These are phyloP conservation scores for Dendryphion nanum DNA, from an alignment of 2,329 filamentous ascomycete genomes.

Conservation along the genomic window DNA sequence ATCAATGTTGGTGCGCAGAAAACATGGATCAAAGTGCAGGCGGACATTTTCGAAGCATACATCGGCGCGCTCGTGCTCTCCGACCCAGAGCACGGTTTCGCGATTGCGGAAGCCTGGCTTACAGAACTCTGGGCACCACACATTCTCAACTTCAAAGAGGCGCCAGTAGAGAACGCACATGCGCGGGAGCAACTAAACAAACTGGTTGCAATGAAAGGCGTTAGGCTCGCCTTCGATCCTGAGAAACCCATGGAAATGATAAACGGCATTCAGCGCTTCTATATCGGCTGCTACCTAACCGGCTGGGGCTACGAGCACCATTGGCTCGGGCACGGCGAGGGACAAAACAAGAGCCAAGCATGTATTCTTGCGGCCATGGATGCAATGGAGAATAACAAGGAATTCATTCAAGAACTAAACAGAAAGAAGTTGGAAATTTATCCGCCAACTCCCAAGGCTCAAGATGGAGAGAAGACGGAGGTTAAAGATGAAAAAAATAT, in stretches of 20 bases:
- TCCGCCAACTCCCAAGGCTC: slow-evolving; percentile 1
- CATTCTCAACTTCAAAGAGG: slow-evolving; percentile 27
- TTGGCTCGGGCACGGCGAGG: slow-evolving; percentile 63
- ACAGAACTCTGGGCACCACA: slow-evolving; percentile 65
- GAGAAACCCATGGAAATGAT: slow-evolving; percentile 52
- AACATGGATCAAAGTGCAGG: slow-evolving; percentile 65
- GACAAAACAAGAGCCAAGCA: slow-evolving; percentile 67
- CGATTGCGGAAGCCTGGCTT: slow-evolving; percentile 67
- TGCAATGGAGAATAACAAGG: slow-evolving; percentile 53
- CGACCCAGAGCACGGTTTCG: slow-evolving; percentile 62
- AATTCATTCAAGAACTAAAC: slow-evolving; percentile 1
- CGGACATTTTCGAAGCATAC: slow-evolving; percentile 89
- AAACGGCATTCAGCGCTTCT: slow-evolving; percentile 58
- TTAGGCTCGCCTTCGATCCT: slow-evolving; percentile 48
- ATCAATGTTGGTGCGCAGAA: slow-evolving; percentile 22
- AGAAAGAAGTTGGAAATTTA: slow-evolving; percentile 6
- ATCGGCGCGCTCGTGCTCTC: slow-evolving; percentile 75
- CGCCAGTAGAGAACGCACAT: slow-evolving; percentile 34
- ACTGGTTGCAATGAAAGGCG: slow-evolving; percentile 28
- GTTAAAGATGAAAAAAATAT: not conserved
- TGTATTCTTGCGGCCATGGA: slow-evolving; percentile 63
- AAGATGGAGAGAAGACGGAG: not conserved
- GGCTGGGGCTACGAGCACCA: slow-evolving; percentile 67
- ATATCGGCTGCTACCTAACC: slow-evolving; percentile 63
- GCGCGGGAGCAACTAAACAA: slow-evolving; percentile 42